Conservation (phyloP, 2,329 filamentous ascomycete species). For the Aspergillus sp. region DNA sequence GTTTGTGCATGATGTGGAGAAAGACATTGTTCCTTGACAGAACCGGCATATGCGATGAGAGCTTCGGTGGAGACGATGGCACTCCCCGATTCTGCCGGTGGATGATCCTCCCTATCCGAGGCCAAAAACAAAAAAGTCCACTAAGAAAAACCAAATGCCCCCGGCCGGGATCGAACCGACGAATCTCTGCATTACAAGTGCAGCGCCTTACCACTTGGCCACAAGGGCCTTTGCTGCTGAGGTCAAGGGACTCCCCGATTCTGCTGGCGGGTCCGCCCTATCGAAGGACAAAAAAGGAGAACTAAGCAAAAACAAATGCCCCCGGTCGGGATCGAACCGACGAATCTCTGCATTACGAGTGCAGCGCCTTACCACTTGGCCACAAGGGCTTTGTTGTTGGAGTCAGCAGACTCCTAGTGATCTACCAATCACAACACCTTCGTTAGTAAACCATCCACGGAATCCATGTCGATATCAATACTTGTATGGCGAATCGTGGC, state of each 20-base stretch:
- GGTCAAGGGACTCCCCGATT: no score
- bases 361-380: not conserved
- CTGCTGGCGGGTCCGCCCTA: no score
- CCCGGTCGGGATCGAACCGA: slow-evolving; percentile 1
- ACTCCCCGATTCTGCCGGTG: no score
- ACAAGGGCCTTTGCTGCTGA: not conserved
- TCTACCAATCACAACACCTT: no score
- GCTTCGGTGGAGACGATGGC: no score
- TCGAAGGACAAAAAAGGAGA: not conserved
- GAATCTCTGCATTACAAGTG: slow-evolving; percentile 1
- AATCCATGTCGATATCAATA: no score
- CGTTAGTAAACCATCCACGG: no score
- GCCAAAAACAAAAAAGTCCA: slow-evolving; percentile 3
- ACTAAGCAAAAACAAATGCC: slow-evolving; percentile 3
- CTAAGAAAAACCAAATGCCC: no score
- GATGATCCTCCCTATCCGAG: no score
- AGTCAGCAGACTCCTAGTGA: no score
- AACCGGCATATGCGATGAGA: no score
- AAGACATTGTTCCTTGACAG: not conserved
- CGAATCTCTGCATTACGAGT: slow-evolving; percentile 1
- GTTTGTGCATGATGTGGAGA: slow-evolving; percentile 35
- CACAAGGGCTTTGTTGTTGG: not conserved
- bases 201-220: not conserved
- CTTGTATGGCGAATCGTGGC: no score
- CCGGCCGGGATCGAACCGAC: slow-evolving; percentile 1